Base-by-base conservation (phyloP, 352 stramenopile species). In the Pythium folliculosum region DNA sequence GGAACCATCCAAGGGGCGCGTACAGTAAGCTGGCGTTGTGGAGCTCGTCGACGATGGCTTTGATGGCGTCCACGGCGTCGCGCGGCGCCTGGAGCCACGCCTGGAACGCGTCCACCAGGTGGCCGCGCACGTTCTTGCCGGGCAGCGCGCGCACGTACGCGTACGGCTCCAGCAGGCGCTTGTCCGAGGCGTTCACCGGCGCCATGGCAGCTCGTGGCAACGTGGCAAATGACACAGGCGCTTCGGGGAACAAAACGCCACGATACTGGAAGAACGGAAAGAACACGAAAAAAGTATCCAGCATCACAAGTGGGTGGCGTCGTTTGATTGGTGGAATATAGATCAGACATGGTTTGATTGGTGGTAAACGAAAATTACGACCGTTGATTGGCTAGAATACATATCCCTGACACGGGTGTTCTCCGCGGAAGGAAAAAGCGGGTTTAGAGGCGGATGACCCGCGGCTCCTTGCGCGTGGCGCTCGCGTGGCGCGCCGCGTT, bases 21-120 rank as follows among this genome's bases (percentile, higher is more conserved):
- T 57, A 91, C 73, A 99, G 77, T 2, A 99, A 80, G 67, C 86
- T 98, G 52, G 96, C 95, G 77, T 99, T 98, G 81, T 99, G 97
- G 40, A 99, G 86, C 77, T 95, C 89, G 49, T 95, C 92, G 49
- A 99, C 86, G 69, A 99, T 98, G 51, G 86, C 79, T 69, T 98
- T 97, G 73, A 98, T 97, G 56, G 67, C 70, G 21, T 80, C 74
- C 13, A 96, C 77, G 25, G 80, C 76, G 19, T 87, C 78, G 25
- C 53, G 54, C 0, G 89, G 89, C 52, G 89, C 86, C 25, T 69
- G 45, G 22, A 96, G 82, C 82, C 86, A 95, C 37, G 73, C 72
- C 75, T 97, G 91, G 75, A 98, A 98, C 45, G 89, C 89, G 70
- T 96, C 84, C 44, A 98, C 90, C 69, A 98, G 74, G 66, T 86